Base-by-base conservation (phyloP, 179 eudicot genomes). In the Silene vulgaris region DNA sequence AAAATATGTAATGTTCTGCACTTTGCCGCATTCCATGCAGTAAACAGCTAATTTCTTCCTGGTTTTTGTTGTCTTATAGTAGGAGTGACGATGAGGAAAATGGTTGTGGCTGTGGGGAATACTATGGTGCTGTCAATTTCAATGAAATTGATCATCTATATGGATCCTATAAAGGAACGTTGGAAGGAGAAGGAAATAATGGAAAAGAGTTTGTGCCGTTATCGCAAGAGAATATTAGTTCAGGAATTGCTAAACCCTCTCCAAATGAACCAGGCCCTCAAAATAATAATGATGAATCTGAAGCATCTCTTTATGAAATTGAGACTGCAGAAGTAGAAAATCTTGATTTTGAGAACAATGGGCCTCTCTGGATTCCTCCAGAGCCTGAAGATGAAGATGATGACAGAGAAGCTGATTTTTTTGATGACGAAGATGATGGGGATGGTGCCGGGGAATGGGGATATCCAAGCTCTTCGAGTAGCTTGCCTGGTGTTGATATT, bases 341-440 rank as follows among this genome's bases (percentile, higher is more conserved):
- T 73, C 66, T 86, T 77, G 88, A 86, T 84, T 86, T 81, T 80
- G 88, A 86, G 79, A 84, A 86, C 74, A 65, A 86, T 80, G 86
- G 80, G 19, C 45, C 80, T 16, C 86, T 86, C 77, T 86, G 88
- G 88, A 82, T 84, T 65, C 88, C 88, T 71, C 88, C 88, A 48
- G 84, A 84, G 3, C 79, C 88, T 77, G 87, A 86, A 75, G 85
- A 84, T 45, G 81, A 81, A 71, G 85, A 85, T 43, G 88, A 81
- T 81, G 86, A 81, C 8, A 75, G 75, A 60, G 86, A 79, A 75
- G 75, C 72, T 12, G 79, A 61, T 69, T 32, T 79, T 48, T 79
- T 62, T 65, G 83, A 80, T 62, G 87, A 78, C 32, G 88, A 84
- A 19, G 84, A 81, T 19, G 84, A 81, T 48, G 85, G 75, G 9